Base-by-base conservation (phyloP, 2,329 filamentous ascomycete genomes). In the Fusarium newnesense region DNA sequence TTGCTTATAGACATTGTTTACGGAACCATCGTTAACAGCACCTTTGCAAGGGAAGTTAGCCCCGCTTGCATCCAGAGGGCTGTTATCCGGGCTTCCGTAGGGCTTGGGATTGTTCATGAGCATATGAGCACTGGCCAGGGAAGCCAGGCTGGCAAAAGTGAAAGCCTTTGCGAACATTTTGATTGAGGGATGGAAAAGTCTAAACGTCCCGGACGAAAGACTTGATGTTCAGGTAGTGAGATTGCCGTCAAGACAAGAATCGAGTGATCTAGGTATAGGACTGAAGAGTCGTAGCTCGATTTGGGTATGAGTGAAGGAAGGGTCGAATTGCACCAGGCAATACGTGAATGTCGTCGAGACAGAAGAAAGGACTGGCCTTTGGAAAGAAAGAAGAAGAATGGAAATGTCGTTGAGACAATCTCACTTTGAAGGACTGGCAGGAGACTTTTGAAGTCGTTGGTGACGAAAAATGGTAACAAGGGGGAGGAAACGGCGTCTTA, bases 41-140 rank as follows among this genome's bases (percentile, higher is more conserved):
- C 75, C 81, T 81, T 97, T 95, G 90, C 96, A 98, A 0, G 96
- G 96, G 79, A 93, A 99, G 80, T 97, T n/a, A n/a, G n/a, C n/a
- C n/a, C n/a, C n/a, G n/a, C n/a, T n/a, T n/a, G n/a, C n/a, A n/a
- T n/a, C n/a, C n/a, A n/a, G n/a, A n/a, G n/a, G n/a, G n/a, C n/a
- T n/a, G n/a, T n/a, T n/a, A n/a, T n/a, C n/a, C 85, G 85, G 76
- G 1, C 74, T 73, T 21, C 81, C 77, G 69, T 89, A 95, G 0
- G 94, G 94, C 7, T 85, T 80, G 0, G 96, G 96, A 13, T 84
- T 86, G 59, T 78, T 83, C 86, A 98, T 92, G 44, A 88, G 84
- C 87, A 98, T 92, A 82, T 98, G 96, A 47, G 93, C 94, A 56
- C 89, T 87, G 76, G 87, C 89, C 61, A 88, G 75, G 69, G 89